Conservation (phyloP, 179 eudicot genomes). For the Kewa caespitosa region DNA sequence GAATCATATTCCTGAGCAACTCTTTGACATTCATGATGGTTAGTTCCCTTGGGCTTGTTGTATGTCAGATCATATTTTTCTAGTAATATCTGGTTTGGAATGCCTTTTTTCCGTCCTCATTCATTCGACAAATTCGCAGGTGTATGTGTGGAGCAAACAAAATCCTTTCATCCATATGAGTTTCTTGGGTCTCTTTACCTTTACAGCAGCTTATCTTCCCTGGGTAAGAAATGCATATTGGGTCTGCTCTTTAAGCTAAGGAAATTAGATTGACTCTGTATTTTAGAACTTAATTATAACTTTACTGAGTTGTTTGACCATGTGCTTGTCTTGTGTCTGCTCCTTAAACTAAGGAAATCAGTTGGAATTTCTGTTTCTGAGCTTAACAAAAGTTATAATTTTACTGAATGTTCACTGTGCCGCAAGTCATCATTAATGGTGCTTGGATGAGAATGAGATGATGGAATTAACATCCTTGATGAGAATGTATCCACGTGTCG, state of each 20-base stretch:
- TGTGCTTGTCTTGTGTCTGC: no score
- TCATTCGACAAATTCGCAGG: slow-evolving; percentile 41
- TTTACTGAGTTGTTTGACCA: no score
- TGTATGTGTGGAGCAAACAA: slow-evolving; percentile 98
- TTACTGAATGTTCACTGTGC: no score
- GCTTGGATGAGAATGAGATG: no score
- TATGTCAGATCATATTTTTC: background rate
- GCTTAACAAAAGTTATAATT: no score
- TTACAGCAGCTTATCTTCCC: slow-evolving; percentile 95
- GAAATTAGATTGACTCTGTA: background rate
- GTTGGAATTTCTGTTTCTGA: no score
- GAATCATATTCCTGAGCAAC: slow-evolving; percentile 91
- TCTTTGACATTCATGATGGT: slow-evolving; percentile 99
- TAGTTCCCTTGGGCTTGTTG: slow-evolving; percentile 29
- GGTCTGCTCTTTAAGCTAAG: background rate
- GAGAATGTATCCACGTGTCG: no score
- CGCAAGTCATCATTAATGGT: no score
- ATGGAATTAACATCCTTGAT: no score
- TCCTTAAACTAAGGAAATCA: no score
- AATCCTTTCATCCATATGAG: slow-evolving; percentile 96
- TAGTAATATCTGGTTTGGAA: background rate
- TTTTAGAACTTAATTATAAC: no score
- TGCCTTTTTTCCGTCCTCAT: slow-evolving; percentile 1
- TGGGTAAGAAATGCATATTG: slow-evolving; percentile 58
- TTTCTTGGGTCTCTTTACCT: slow-evolving; percentile 92